A percentile compares a stretch with the other conserved stretches of the same genome.
These are phyloP conservation scores for Colletotrichum viniferum DNA, from an alignment of 2,329 filamentous ascomycete genomes.

Conservation along the genomic window DNA sequence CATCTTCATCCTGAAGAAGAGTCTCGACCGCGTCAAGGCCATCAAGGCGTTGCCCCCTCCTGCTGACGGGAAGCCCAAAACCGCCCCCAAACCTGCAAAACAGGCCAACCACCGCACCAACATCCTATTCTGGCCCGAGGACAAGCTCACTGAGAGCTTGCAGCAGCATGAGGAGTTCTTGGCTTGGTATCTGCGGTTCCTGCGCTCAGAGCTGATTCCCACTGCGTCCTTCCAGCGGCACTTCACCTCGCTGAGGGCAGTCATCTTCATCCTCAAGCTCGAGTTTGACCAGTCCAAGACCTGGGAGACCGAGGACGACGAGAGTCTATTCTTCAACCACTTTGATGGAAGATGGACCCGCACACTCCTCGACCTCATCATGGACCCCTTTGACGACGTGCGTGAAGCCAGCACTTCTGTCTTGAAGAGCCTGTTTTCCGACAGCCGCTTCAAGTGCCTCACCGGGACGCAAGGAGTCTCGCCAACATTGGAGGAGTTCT, in stretches of 20 bases:
- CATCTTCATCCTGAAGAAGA: conserved; percentile 57
- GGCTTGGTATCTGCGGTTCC: conserved; percentile 74
- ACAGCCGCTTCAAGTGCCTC: conserved; percentile 34
- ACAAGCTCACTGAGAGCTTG: conserved; percentile 42
- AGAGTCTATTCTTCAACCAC: conserved; percentile 41
- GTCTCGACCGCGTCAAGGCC: conserved; percentile 32
- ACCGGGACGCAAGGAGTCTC: conserved; percentile 1
- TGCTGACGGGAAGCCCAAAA: conserved; percentile 1
- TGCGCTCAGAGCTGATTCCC: conserved; percentile 75
- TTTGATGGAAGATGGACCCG: conserved; percentile 60
- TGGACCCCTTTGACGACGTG: conserved; percentile 95
- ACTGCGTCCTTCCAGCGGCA: conserved; percentile 91
- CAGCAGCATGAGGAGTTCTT: conserved; percentile 67
- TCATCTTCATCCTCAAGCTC: conserved; percentile 70
- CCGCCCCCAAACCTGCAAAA: conserved; percentile 11
- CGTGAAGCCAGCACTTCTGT: conserved; percentile 61
- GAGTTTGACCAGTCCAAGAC: conserved; percentile 61
- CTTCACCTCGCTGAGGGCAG: conserved; percentile 76
- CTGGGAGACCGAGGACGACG: conserved; percentile 44
- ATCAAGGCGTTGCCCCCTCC: not conserved
- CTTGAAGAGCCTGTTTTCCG: conserved; percentile 52
- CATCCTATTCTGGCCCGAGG: conserved; percentile 39
- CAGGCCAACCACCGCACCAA: conserved; percentile 37
- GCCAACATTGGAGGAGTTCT: conserved; percentile 49
- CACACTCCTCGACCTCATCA: conserved; percentile 75